Percentiles rank a stretch among this genome's conserved stretches.
Conservation (phyloP, 495 filamentous ascomycete genomes). For the Penicillium manginii region DNA sequence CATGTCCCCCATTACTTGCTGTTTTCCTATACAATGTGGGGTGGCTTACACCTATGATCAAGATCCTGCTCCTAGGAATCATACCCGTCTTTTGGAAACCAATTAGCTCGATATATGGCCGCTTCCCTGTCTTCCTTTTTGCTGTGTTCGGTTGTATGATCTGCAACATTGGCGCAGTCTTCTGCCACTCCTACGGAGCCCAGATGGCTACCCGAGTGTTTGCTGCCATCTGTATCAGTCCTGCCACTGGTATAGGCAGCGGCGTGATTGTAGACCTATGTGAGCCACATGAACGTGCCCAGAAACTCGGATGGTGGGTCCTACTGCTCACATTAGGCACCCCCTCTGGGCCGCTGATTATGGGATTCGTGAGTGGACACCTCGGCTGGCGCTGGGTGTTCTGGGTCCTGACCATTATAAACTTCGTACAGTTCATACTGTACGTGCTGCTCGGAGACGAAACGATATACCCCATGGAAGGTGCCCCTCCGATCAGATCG, state of each 20-base stretch:
- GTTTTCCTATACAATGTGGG: no score
- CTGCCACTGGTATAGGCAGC: background rate
- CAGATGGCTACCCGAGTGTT: background rate
- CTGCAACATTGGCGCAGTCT: background rate
- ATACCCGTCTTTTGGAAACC: background rate
- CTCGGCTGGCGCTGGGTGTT: background rate
- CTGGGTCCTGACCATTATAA: background rate
- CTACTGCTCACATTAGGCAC: background rate
- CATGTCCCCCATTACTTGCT: no score
- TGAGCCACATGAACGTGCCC: background rate
- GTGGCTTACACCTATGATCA: no score
- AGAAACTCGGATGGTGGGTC: background rate
- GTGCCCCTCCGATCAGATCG: background rate
- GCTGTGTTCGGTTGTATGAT: background rate
- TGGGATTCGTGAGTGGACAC: background rate
- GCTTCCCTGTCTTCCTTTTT: background rate
- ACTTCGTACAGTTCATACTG: background rate
- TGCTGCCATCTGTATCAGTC: background rate
- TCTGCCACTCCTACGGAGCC: background rate
- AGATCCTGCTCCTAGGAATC: background rate
- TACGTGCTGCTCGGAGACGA: no score
- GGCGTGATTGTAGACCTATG: background rate
- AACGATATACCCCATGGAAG: no score
- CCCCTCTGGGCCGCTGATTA: background rate
- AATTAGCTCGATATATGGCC: background rate